Conservation (phyloP, 2,329 filamentous ascomycete species). For the Annulohypoxylon truncatum region DNA sequence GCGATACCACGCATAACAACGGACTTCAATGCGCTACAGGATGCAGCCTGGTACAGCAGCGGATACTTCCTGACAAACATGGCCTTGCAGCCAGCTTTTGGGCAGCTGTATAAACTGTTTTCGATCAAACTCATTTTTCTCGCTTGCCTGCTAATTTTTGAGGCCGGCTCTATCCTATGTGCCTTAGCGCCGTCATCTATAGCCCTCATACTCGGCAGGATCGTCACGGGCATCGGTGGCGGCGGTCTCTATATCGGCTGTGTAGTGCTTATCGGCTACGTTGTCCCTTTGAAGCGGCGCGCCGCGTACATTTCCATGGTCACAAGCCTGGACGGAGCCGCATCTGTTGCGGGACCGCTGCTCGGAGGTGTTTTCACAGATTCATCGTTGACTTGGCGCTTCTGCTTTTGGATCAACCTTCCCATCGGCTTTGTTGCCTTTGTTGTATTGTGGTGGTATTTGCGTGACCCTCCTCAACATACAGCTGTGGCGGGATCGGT, state of each 20-base stretch:
- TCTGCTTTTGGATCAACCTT: conserved; percentile 22
- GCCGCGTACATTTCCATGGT: conserved; percentile 8
- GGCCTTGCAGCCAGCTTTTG: conserved; percentile 25
- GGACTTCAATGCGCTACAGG: conserved; percentile 18
- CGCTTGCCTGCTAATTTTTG: conserved; percentile 18
- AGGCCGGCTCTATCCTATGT: conserved; percentile 24
- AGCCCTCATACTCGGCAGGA: too few species aligned
- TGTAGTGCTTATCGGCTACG: neutral
- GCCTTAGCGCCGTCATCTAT: conserved; percentile 12
- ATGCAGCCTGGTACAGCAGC: conserved; percentile 28
- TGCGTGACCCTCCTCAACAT: too few species aligned
- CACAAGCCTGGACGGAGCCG: conserved; percentile 9
- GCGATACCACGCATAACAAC: neutral
- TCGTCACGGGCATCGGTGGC: conserved; percentile 1
- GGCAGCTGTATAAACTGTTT: conserved; percentile 22
- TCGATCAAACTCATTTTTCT: conserved; percentile 14
- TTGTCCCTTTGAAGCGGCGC: conserved; percentile 5
- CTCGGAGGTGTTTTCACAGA: conserved; percentile 24
- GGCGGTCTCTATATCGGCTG: neutral
- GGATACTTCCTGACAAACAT: conserved; percentile 22
- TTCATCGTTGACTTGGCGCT: conserved; percentile 18
- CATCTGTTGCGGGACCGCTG: conserved; percentile 15
- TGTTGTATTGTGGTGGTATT: too few species aligned
- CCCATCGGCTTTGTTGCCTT: too few species aligned
- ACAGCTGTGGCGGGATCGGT: too few species aligned